A percentile compares a stretch with the other conserved stretches of the same genome.
phyloP scores from a whole-genome alignment of 495 filamentous ascomycete genomes.

The Neurospora sp. region DNA sequence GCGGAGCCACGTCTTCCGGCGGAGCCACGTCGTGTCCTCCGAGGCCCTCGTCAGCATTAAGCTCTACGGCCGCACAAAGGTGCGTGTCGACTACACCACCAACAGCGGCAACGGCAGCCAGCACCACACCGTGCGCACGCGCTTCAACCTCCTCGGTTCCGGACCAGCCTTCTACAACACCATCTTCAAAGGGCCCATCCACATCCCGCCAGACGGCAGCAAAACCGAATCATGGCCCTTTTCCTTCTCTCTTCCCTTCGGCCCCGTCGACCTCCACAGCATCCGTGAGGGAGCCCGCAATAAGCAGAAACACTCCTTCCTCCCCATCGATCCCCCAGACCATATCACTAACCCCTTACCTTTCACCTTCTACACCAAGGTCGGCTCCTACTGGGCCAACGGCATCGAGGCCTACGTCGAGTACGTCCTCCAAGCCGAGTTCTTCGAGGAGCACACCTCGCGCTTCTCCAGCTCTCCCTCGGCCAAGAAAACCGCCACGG shows the following conservation, averaged over 20 bases:
- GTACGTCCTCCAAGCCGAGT: neutral
- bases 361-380: neutral
- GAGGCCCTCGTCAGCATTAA: neutral
- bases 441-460: neutral
- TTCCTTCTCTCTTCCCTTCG: neutral
- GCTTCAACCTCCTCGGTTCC: neutral
- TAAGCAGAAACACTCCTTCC: neutral
- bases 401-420: neutral
- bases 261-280: neutral
- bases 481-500: neutral
- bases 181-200: neutral
- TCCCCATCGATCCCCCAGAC: neutral
- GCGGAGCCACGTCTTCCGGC: neutral
- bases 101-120: neutral
- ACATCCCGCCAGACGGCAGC: neutral
- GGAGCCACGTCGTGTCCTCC: neutral
- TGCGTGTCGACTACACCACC: neutral
- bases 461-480: neutral
- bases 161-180: neutral
- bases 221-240: neutral
- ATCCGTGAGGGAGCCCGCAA: neutral
- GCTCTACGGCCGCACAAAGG: neutral
- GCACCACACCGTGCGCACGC: neutral
- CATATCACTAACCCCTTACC: neutral
- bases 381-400: neutral